Conservation (phyloP, 1,284 basidiomycete genomes). For the Mycena sp. region DNA sequence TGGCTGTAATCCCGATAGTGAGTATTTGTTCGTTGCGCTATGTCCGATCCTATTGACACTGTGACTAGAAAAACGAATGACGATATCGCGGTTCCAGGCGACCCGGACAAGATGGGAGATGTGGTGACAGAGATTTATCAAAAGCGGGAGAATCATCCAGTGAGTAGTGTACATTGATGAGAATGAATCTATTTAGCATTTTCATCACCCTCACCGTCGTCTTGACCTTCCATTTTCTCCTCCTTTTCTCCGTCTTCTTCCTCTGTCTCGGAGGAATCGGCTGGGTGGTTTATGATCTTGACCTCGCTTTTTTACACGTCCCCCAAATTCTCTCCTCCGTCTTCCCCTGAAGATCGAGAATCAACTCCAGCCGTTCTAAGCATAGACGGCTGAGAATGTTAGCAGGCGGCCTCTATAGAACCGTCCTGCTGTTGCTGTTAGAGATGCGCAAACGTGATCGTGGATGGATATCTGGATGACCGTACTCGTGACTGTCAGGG, state of each 20-base stretch:
- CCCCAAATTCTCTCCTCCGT: too few species aligned
- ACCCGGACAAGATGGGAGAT: conserved; percentile 1
- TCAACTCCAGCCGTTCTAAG: too few species aligned
- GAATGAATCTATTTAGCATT: conserved; percentile 2
- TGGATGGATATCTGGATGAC: too few species aligned
- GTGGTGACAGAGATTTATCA: conserved; percentile 1
- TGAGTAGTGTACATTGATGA: conserved; percentile 3
- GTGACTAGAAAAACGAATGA: conserved; percentile 2
- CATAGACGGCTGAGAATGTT: too few species aligned
- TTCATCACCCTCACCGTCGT: conserved; percentile 3
- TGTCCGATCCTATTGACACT: background rate
- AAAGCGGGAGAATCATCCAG: conserved; percentile 6
- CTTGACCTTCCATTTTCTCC: conserved; percentile 1
- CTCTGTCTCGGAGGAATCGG: background rate
- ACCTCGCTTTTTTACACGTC: too few species aligned
- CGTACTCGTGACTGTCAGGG: too few species aligned
- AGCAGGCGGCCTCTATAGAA: too few species aligned
- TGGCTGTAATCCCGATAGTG: background rate
- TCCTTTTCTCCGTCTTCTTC: background rate
- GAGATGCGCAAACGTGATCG: too few species aligned
- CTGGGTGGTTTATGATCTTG: too few species aligned
- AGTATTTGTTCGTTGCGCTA: conserved; percentile 1
- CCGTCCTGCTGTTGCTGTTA: too few species aligned
- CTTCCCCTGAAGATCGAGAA: too few species aligned
- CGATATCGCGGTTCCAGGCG: background rate